These are phyloP conservation scores for Chlamydomonas reinhardtii DNA, from an alignment of 163 green algal genomes.

Conservation along the genomic window DNA sequence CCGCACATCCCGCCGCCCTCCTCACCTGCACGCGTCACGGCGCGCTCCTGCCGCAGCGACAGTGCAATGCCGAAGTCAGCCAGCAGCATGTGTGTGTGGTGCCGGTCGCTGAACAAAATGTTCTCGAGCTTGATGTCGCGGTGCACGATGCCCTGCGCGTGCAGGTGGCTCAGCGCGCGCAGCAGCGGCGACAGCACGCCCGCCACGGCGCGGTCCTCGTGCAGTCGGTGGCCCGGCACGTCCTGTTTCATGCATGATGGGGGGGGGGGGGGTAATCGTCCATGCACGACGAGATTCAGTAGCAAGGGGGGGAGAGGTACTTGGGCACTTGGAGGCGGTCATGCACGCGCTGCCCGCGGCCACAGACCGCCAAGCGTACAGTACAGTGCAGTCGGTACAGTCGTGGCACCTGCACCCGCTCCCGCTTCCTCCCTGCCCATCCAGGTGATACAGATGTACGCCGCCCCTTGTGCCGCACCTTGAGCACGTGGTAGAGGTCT, in stretches of 20 bases:
- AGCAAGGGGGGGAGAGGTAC: no score
- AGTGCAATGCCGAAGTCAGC: slow-evolving; percentile 46
- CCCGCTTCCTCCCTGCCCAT: no score
- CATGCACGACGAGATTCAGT: no score
- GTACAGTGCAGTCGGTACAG: no score
- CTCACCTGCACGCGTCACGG: slow-evolving; percentile 35
- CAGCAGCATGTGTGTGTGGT: slow-evolving; percentile 42
- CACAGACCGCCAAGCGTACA: no score
- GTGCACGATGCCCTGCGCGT: slow-evolving; percentile 45
- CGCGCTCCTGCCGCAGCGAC: slow-evolving; percentile 35
- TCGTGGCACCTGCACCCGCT: no score
- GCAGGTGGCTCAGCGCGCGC: slow-evolving; percentile 46
- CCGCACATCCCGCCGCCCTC: background rate
- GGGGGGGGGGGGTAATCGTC: no score
- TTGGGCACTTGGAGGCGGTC: no score
- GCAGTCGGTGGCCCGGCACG: slow-evolving; percentile 42
- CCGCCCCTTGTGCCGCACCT: no score
- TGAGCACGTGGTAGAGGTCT: slow-evolving; percentile 46
- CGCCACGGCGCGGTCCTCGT: slow-evolving; percentile 41
- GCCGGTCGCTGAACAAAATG: slow-evolving; percentile 53
- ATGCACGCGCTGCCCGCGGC: no score
- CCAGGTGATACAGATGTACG: no score
- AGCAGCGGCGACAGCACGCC: slow-evolving; percentile 57
- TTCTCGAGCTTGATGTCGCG: slow-evolving; percentile 63
- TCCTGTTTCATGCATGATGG: background rate